phyloP scores from a whole-genome alignment of 2,329 filamentous ascomycete species.

The Sphaceloma murrayae region DNA sequence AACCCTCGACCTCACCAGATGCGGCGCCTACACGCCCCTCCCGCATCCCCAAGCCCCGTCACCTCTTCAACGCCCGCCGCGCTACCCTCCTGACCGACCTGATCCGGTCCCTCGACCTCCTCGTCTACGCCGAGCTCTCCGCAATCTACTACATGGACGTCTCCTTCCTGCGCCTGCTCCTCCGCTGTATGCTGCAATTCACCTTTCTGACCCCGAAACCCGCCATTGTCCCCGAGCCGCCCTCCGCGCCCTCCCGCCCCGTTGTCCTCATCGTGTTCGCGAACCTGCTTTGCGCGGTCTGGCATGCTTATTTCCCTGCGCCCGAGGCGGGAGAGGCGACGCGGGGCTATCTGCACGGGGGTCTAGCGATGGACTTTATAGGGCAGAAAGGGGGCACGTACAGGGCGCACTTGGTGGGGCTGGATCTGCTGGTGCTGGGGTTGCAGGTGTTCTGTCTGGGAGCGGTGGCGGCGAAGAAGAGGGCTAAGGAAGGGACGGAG shows the following conservation, averaged over 20 bases:
- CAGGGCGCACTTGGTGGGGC: slow-evolving; percentile 41
- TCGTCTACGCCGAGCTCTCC: slow-evolving; percentile 53
- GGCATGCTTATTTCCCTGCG: slow-evolving; percentile 38
- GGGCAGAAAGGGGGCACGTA: slow-evolving; percentile 50
- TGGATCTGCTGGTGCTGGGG: slow-evolving; percentile 46
- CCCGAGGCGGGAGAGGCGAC: slow-evolving; percentile 40
- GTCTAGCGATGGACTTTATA: slow-evolving; percentile 55
- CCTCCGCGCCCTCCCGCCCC: slow-evolving; percentile 37
- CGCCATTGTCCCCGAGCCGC: slow-evolving; percentile 41
- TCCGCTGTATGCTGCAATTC: slow-evolving; percentile 48
- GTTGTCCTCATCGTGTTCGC: slow-evolving; percentile 37
- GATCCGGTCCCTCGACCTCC: slow-evolving; percentile 48
- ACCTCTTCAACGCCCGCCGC: slow-evolving; percentile 34
- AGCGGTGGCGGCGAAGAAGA: slow-evolving; percentile 43
- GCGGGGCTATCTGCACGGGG: slow-evolving; percentile 50
- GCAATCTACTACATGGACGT: slow-evolving; percentile 56
- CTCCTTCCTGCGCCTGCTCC: slow-evolving; percentile 47
- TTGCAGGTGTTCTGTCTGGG: slow-evolving; percentile 51
- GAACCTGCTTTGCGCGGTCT: slow-evolving; percentile 47
- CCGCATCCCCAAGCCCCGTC: slow-evolving; percentile 22
- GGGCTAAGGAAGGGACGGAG: slow-evolving; percentile 33
- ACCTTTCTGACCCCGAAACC: slow-evolving; percentile 52
- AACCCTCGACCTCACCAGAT: background rate
- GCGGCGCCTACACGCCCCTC: background rate
- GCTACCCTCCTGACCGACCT: slow-evolving; percentile 45